Conservation (phyloP, 805 yeast species). For the Blastobotrys chiropterorum region DNA sequence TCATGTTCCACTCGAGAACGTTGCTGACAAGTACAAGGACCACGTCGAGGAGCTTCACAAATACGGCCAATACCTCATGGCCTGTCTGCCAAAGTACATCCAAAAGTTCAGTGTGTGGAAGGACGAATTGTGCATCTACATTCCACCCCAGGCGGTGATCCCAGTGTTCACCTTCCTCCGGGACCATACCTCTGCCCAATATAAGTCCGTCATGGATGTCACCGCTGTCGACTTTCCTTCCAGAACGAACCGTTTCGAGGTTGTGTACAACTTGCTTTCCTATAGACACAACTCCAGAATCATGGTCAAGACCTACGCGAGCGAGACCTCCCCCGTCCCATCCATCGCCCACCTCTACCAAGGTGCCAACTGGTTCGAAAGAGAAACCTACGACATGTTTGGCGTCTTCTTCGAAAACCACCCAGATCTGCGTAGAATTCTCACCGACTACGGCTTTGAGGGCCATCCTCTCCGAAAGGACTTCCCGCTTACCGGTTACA, state of each 20-base stretch:
- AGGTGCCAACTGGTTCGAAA: slow-evolving; percentile 87
- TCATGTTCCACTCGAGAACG: slow-evolving; percentile 47
- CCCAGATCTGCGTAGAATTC: slow-evolving; percentile 82
- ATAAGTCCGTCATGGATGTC: slow-evolving; percentile 69
- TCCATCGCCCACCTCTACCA: slow-evolving; percentile 63
- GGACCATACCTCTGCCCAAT: slow-evolving; percentile 77
- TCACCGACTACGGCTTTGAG: slow-evolving; percentile 89
- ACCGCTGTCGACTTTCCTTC: slow-evolving; percentile 86
- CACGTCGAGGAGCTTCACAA: slow-evolving; percentile 67
- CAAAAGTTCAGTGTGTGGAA: slow-evolving; percentile 88
- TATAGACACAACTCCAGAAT: slow-evolving; percentile 81
- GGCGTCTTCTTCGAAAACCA: slow-evolving; percentile 86
- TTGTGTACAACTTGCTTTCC: slow-evolving; percentile 75
- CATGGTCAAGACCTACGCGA: slow-evolving; percentile 83
- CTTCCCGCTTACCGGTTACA: slow-evolving; percentile 89
- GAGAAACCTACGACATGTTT: slow-evolving; percentile 83
- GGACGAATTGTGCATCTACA: slow-evolving; percentile 71
- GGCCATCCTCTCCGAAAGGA: slow-evolving; percentile 90
- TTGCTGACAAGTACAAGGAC: slow-evolving; percentile 66
- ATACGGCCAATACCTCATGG: slow-evolving; percentile 73
- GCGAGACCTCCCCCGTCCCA: slow-evolving; percentile 77
- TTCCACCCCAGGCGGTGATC: slow-evolving; percentile 67
- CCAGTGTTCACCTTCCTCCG: slow-evolving; percentile 67
- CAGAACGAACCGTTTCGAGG: slow-evolving; percentile 78
- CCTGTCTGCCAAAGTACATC: slow-evolving; percentile 72